A percentile compares a stretch with the other conserved stretches of the same genome.
Evolutionary conservation across 345 rosid genomes (phyloP).

Genomic region (Aquilaria sinensis): DNA sequence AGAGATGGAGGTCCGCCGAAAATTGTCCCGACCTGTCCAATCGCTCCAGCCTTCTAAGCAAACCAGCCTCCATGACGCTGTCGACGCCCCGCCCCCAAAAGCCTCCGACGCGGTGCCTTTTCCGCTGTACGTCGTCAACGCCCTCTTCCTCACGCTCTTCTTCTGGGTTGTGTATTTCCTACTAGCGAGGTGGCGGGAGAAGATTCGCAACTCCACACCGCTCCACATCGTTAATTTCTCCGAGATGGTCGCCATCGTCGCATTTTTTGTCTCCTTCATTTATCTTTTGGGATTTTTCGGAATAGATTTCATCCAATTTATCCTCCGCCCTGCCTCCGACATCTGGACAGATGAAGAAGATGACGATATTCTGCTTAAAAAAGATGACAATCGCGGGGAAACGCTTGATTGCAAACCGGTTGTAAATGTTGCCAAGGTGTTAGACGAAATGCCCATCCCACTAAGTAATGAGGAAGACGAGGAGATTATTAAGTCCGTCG

Average conservation of each 20-base stretch:
- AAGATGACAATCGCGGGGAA: background rate
- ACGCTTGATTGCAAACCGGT: too few species aligned
- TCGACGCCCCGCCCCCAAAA: slow-evolving; percentile 8
- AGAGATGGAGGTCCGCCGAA: too few species aligned
- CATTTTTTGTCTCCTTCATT: slow-evolving; percentile 25
- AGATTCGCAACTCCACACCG: slow-evolving; percentile 21
- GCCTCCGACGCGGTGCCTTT: slow-evolving; percentile 34
- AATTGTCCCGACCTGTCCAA: too few species aligned
- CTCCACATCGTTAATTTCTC: slow-evolving; percentile 31
- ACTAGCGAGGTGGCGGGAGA: slow-evolving; percentile 28
- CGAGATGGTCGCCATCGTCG: slow-evolving; percentile 29
- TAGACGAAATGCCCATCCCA: slow-evolving; percentile 14
- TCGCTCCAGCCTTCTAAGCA: too few species aligned
- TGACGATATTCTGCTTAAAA: background rate
- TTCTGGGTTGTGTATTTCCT: slow-evolving; percentile 36
- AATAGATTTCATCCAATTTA: slow-evolving; percentile 34
- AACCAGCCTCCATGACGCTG: background rate
- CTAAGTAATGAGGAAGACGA: slow-evolving; percentile 26
- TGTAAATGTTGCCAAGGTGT: background rate
- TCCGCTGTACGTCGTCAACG: slow-evolving; percentile 30
- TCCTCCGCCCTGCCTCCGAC: slow-evolving; percentile 23
- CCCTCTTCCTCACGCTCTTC: slow-evolving; percentile 36
- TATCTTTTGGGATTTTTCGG: slow-evolving; percentile 30
- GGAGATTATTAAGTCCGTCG: slow-evolving; percentile 29
- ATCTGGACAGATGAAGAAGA: slow-evolving; percentile 26